These are phyloP conservation scores for Iberis pinnata DNA, from an alignment of 345 rosid genomes.

Conservation along the genomic window DNA sequence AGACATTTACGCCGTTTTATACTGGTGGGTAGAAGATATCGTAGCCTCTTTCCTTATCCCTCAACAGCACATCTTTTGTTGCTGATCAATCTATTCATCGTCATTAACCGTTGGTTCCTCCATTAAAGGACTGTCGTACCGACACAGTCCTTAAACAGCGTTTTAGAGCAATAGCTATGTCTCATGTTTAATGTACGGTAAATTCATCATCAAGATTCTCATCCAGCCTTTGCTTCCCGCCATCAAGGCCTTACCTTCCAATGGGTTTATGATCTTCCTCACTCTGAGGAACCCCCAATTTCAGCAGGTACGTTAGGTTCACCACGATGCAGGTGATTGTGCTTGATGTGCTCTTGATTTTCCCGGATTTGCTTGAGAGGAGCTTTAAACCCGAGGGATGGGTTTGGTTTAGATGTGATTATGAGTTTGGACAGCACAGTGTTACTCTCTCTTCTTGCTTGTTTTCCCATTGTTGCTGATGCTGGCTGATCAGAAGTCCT, in stretches of 20 bases:
- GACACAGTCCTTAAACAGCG: no score
- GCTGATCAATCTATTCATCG: no score
- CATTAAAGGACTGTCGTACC: no score
- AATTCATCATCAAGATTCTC: slow-evolving; percentile 57
- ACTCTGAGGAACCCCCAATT: slow-evolving; percentile 67
- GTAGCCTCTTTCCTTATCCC: no score
- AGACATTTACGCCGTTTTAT: no score
- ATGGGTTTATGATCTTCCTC: slow-evolving; percentile 68
- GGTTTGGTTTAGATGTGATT: slow-evolving; percentile 71
- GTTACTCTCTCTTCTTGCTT: slow-evolving; percentile 73
- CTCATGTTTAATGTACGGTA: no score
- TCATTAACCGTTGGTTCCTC: no score
- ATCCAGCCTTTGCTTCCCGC: slow-evolving; percentile 78
- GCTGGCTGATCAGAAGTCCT: slow-evolving; percentile 95
- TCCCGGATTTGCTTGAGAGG: slow-evolving; percentile 90
- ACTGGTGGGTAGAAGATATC: no score
- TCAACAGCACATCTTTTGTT: no score
- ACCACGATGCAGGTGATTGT: slow-evolving; percentile 95
- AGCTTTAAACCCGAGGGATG: slow-evolving; percentile 67
- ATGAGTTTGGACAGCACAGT: slow-evolving; percentile 95
- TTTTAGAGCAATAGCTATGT: no score
- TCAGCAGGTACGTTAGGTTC: slow-evolving; percentile 94
- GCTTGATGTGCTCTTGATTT: slow-evolving; percentile 80
- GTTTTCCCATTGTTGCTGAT: slow-evolving; percentile 97
- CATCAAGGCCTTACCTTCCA: slow-evolving; percentile 73